Percentiles rank a stretch among this genome's conserved stretches.
These are phyloP conservation scores for Dioszegia hungarica DNA, from an alignment of 768 basidiomycete species.

Conservation along the genomic window DNA sequence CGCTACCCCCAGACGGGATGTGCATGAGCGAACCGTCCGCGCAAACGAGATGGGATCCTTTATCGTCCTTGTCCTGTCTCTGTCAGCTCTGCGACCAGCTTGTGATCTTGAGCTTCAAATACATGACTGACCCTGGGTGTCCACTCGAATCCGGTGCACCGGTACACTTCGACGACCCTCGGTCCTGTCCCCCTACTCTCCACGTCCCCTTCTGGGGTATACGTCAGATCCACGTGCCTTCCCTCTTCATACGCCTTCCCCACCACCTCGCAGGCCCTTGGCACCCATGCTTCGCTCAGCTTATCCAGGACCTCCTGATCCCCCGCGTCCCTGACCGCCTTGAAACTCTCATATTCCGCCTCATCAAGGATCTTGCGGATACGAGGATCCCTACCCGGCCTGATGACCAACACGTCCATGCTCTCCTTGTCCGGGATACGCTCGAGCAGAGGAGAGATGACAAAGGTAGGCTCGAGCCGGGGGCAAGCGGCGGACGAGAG, in stretches of 20 bases:
- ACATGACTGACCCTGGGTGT: too few species aligned
- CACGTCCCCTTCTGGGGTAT: constrained; percentile 44
- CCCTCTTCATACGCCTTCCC: constrained; percentile 74
- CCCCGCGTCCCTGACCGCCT: background rate
- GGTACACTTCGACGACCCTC: constrained; percentile 65
- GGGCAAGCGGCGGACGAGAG: constrained; percentile 76
- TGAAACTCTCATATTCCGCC: background rate
- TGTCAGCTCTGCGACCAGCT: too few species aligned
- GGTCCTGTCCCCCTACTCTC: constrained; percentile 47
- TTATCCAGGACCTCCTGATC: constrained; percentile 5
- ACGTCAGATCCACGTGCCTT: constrained; percentile 62
- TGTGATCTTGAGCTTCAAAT: too few species aligned
- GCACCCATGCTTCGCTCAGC: constrained; percentile 30
- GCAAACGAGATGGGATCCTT: constrained; percentile 67
- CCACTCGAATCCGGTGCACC: constrained; percentile 83
- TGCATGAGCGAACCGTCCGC: constrained; percentile 68
- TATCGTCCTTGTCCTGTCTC: constrained; percentile 61
- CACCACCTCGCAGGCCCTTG: constrained; percentile 58
- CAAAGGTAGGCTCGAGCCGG: constrained; percentile 75
- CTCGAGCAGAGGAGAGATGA: constrained; percentile 64
- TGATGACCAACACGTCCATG: constrained; percentile 70
- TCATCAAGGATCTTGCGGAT: constrained; percentile 37
- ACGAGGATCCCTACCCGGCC: constrained; percentile 55
- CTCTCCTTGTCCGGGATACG: constrained; percentile 53
- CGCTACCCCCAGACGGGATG: constrained; percentile 62